These are phyloP conservation scores for Alternaria atra DNA, from an alignment of 2,329 filamentous ascomycete species.

Conservation along the genomic window DNA sequence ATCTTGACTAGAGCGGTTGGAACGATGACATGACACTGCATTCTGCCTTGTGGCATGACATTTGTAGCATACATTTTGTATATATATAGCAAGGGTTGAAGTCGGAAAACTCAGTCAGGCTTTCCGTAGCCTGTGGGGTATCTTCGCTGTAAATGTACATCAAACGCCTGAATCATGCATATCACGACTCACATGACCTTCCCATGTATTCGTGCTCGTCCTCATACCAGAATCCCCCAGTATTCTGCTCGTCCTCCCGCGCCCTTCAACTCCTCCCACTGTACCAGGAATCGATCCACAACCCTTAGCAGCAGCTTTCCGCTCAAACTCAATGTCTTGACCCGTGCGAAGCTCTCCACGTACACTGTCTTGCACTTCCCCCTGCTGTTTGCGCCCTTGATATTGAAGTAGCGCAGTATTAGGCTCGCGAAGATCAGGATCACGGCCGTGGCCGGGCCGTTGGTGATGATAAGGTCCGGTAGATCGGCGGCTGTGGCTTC, in stretches of 20 bases:
- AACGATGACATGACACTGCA: not conserved
- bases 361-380: conserved; percentile 78
- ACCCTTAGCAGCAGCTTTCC: conserved; percentile 77
- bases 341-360: conserved; percentile 91
- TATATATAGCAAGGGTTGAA: conserved; percentile 27
- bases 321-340: conserved; percentile 82
- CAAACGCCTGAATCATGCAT: conserved; percentile 14
- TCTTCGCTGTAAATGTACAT: conserved; percentile 19
- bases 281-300: conserved; percentile 82
- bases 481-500: conserved; percentile 52
- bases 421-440: conserved; percentile 71
- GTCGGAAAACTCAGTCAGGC: conserved; percentile 9
- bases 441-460: conserved; percentile 88
- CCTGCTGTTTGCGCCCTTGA: conserved; percentile 48
- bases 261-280: conserved; percentile 73
- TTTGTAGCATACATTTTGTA: conserved; percentile 35
- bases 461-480: conserved; percentile 82
- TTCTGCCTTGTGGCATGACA: conserved; percentile 1
- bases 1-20: conserved; percentile 21
- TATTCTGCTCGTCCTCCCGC: conserved; percentile 53
- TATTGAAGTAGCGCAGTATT: conserved; percentile 63
- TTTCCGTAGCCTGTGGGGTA: conserved; percentile 9
- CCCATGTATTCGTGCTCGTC: not conserved
- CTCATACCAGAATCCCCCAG: conserved; percentile 53
- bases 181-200: not conserved